These are phyloP conservation scores for Chlamydomonas applanata DNA, from an alignment of 139 green algal species.

Conservation along the genomic window DNA sequence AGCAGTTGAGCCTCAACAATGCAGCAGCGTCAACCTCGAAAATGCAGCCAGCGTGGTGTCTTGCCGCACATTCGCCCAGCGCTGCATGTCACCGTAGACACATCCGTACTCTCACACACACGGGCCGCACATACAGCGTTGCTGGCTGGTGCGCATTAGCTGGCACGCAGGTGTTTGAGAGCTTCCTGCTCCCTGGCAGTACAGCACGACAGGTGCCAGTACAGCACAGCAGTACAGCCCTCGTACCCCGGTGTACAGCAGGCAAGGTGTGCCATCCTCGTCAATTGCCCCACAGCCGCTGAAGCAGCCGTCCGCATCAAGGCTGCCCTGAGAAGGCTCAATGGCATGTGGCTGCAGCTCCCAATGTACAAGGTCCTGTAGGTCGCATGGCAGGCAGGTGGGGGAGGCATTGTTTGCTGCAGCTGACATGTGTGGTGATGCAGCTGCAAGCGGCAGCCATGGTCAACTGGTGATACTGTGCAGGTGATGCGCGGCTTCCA, in stretches of 20 bases:
- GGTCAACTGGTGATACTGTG: not conserved
- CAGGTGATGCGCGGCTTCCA: not conserved
- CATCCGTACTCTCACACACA: too few relatives aligned
- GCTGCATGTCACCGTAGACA: not conserved
- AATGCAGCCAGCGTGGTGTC: not conserved
- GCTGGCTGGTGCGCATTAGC: too few relatives aligned
- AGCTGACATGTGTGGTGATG: not conserved
- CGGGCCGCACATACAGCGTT: too few relatives aligned
- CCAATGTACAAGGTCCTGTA: slow-evolving; percentile 60
- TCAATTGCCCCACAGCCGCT: slow-evolving; percentile 58
- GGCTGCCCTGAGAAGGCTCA: slow-evolving; percentile 49
- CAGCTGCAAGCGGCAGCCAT: not conserved
- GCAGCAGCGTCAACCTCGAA: not conserved
- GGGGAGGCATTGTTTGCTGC: slow-evolving; percentile 70
- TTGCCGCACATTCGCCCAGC: not conserved
- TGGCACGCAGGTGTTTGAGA: too few relatives aligned
- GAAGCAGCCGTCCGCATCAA: slow-evolving; percentile 76
- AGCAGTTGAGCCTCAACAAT: not conserved
- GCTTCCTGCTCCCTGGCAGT: too few relatives aligned
- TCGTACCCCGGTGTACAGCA: slow-evolving; percentile 65
- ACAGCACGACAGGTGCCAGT: too few relatives aligned
- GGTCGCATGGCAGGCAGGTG: too few relatives aligned
- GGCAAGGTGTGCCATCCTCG: slow-evolving; percentile 30
- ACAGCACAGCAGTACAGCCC: not conserved
- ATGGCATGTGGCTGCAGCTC: slow-evolving; percentile 71